phyloP scores from a whole-genome alignment of 805 yeast genomes.

The Candida takata region DNA sequence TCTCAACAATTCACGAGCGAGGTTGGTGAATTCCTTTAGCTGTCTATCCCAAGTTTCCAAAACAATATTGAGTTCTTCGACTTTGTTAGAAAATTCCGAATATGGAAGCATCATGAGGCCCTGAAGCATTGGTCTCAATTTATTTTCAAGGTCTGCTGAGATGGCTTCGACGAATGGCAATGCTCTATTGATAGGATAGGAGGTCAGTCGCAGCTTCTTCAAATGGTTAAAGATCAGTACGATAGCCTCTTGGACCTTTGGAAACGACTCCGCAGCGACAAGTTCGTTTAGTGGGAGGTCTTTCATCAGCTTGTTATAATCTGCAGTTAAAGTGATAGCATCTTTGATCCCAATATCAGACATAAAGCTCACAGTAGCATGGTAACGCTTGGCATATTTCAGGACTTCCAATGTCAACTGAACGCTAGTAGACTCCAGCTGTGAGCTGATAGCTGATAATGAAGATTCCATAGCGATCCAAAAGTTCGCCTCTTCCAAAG shows the following conservation, averaged over 20 bases:
- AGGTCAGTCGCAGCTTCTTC: slow-evolving; percentile 50
- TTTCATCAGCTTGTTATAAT: slow-evolving; percentile 56
- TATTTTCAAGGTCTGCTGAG: slow-evolving; percentile 46
- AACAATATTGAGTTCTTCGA: slow-evolving; percentile 26
- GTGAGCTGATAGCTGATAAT: slow-evolving; percentile 47
- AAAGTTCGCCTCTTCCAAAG: slow-evolving; percentile 62
- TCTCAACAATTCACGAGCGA: slow-evolving; percentile 69
- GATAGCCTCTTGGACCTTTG: slow-evolving; percentile 39
- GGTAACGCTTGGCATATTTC: slow-evolving; percentile 68
- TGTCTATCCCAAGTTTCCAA: slow-evolving; percentile 52
- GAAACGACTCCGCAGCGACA: slow-evolving; percentile 37
- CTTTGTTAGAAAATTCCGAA: slow-evolving; percentile 30
- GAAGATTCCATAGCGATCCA: slow-evolving; percentile 72
- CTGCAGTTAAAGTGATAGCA: slow-evolving; percentile 41
- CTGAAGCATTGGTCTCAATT: slow-evolving; percentile 33
- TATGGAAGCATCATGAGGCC: slow-evolving; percentile 40
- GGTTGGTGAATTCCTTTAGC: slow-evolving; percentile 53
- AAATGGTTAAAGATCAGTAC: slow-evolving; percentile 50
- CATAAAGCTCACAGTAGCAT: slow-evolving; percentile 63
- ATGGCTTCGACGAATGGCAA: slow-evolving; percentile 60
- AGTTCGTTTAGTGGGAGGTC: slow-evolving; percentile 67
- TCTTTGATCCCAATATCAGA: slow-evolving; percentile 65
- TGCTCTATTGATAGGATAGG: slow-evolving; percentile 61
- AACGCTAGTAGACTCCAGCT: slow-evolving; percentile 49
- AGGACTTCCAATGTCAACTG: slow-evolving; percentile 52